Conservation (phyloP, 805 yeast species). For the Spathaspora passalidarum region DNA sequence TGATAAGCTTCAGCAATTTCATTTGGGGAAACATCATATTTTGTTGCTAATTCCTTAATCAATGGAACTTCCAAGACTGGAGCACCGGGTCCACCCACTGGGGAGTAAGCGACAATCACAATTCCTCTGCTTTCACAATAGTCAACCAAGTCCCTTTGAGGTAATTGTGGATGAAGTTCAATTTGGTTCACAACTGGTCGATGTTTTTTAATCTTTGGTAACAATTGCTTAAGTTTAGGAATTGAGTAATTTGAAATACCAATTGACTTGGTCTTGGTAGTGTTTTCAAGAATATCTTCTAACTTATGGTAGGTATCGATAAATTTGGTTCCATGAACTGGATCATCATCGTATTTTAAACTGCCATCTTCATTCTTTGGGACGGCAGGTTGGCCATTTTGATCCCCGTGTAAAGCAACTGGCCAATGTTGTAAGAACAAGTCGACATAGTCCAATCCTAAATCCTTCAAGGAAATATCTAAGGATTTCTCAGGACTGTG, state of each 20-base stretch:
- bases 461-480: conserved; percentile 33
- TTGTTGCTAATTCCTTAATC: conserved; percentile 47
- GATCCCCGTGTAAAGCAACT: conserved; percentile 34
- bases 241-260: conserved; percentile 80
- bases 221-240: conserved; percentile 57
- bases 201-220: conserved; percentile 49
- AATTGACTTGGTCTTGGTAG: conserved; percentile 53
- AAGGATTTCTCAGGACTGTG: conserved; percentile 40
- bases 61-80: conserved; percentile 52
- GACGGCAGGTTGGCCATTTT: conserved; percentile 32
- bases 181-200: conserved; percentile 71
- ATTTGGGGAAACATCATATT: conserved; percentile 49
- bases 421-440: conserved; percentile 52
- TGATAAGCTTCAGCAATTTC: conserved; percentile 51
- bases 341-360: conserved; percentile 26
- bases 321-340: conserved; percentile 25
- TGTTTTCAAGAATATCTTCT: not conserved
- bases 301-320: conserved; percentile 25
- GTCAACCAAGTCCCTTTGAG: conserved; percentile 52
- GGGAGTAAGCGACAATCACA: conserved; percentile 73
- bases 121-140: conserved; percentile 56
- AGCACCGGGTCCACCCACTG: conserved; percentile 61
- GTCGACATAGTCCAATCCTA: conserved; percentile 46
- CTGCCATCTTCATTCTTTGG: conserved; percentile 38
- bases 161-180: conserved; percentile 55